These are phyloP conservation scores for Knoxia roxburghii DNA, from an alignment of 257 asterid genomes.

Conservation along the genomic window DNA sequence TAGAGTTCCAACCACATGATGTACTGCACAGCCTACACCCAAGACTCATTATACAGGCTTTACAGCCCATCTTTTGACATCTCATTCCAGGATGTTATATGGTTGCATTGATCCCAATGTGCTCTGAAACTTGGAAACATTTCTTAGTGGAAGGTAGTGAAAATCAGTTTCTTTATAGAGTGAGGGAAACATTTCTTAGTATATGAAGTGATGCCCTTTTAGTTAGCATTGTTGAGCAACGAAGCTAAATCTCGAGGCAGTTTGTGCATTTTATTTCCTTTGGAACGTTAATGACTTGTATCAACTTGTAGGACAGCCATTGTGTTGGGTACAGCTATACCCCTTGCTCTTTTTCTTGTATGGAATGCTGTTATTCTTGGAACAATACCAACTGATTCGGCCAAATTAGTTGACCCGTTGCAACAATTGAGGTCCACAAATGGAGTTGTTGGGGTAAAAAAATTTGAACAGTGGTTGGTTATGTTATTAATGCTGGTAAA, in stretches of 20 bases:
- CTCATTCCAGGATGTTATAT: neutral
- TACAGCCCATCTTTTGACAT: neutral
- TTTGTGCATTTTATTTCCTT: neutral
- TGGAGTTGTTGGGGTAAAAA: slow-evolving; percentile 81
- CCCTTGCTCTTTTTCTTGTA: slow-evolving; percentile 72
- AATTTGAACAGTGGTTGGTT: neutral
- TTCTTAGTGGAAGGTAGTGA: neutral
- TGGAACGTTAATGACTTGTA: slow-evolving; percentile 11
- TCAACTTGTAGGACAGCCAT: slow-evolving; percentile 67
- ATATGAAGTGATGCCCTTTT: too few relatives aligned
- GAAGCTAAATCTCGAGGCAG: neutral
- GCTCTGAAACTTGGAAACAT: neutral
- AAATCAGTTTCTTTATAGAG: neutral
- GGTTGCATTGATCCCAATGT: neutral
- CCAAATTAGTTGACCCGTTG: slow-evolving; percentile 49
- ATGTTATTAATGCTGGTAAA: neutral
- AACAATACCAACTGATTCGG: slow-evolving; percentile 39
- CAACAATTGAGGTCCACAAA: slow-evolving; percentile 59
- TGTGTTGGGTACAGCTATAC: slow-evolving; percentile 76
- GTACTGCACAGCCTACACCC: neutral
- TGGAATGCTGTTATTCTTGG: slow-evolving; percentile 96
- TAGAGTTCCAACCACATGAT: neutral
- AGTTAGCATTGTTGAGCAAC: neutral
- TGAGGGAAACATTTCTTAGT: too few relatives aligned
- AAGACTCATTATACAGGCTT: neutral